A percentile compares a stretch with the other conserved stretches of the same genome.
Conservation (phyloP, 2,329 filamentous ascomycete species). For the Myriosclerotinia duriaeana region DNA sequence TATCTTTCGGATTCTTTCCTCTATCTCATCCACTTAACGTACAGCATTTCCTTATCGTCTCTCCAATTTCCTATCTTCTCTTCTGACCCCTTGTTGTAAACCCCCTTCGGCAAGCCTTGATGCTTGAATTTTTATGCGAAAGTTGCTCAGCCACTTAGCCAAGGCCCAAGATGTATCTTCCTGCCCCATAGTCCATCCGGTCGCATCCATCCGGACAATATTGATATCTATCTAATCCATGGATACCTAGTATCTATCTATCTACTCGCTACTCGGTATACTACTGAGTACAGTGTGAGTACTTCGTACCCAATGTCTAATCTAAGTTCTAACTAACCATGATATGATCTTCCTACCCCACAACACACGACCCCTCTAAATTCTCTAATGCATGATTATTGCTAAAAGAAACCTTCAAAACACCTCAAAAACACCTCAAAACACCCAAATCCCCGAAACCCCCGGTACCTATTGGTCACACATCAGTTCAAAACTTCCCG, state of each 20-base stretch:
- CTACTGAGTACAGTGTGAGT: not conserved
- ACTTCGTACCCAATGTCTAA: constrained; percentile 1
- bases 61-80: constrained; percentile 6
- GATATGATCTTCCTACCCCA: constrained; percentile 1
- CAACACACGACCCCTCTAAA: constrained; percentile 16
- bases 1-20: too few relatives aligned
- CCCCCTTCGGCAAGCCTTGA: not conserved
- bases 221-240: constrained; percentile 1
- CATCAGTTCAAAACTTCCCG: constrained; percentile 1
- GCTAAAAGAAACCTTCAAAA: constrained; percentile 17
- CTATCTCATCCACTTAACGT: constrained; percentile 14
- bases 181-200: too few relatives aligned
- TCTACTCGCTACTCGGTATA: too few relatives aligned
- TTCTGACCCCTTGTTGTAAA: not conserved
- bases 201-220: constrained; percentile 2
- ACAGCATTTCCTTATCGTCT: constrained; percentile 18
- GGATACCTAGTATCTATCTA: too few relatives aligned
- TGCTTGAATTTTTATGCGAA: not conserved
- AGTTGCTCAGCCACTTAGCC: constrained; percentile 11
- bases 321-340: constrained; percentile 1
- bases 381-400: constrained; percentile 20
- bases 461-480: constrained; percentile 21
- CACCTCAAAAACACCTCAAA: too few relatives aligned
- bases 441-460: too few relatives aligned
- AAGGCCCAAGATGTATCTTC: constrained; percentile 1